Percentiles rank a stretch among this genome's conserved stretches.
phyloP scores from a whole-genome alignment of 2,329 filamentous ascomycete species.

The Gnomoniopsis sp. region DNA sequence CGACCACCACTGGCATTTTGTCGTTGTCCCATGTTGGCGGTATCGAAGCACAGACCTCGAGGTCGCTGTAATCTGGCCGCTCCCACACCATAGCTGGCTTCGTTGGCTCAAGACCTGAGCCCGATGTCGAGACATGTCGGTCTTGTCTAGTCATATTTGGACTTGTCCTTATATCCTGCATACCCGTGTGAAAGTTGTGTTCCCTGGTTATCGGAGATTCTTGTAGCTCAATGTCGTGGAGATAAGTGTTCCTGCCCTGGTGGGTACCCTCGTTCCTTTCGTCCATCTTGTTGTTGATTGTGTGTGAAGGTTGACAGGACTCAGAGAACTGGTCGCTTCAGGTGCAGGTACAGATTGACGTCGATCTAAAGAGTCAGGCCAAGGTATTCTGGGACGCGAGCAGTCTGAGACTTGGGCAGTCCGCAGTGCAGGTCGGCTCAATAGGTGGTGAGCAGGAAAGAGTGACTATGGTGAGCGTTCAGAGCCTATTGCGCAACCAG shows the following conservation, averaged over 20 bases:
- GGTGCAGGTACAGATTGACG: neutral
- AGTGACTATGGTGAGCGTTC: constrained; percentile 3
- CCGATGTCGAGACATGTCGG: neutral
- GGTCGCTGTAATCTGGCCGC: constrained; percentile 5
- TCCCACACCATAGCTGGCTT: constrained; percentile 3
- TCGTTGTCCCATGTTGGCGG: constrained; percentile 2
- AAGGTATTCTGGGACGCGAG: neutral
- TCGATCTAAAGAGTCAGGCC: neutral
- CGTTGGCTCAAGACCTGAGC: neutral
- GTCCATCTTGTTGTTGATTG: neutral
- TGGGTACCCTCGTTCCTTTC: neutral
- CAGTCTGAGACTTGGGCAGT: neutral
- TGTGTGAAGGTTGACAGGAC: neutral
- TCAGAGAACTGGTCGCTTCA: neutral
- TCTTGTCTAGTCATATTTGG: neutral
- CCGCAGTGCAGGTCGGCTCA: neutral
- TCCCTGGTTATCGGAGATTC: neutral
- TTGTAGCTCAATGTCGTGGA: neutral
- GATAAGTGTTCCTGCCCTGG: neutral
- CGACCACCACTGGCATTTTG: constrained; percentile 6
- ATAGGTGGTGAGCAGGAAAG: neutral
- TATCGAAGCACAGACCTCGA: constrained; percentile 3
- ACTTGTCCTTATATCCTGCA: neutral
- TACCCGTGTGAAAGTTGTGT: neutral
- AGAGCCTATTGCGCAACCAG: constrained; percentile 5